Base-by-base conservation (phyloP, 805 yeast species). In the Yamadazyma sp. region DNA sequence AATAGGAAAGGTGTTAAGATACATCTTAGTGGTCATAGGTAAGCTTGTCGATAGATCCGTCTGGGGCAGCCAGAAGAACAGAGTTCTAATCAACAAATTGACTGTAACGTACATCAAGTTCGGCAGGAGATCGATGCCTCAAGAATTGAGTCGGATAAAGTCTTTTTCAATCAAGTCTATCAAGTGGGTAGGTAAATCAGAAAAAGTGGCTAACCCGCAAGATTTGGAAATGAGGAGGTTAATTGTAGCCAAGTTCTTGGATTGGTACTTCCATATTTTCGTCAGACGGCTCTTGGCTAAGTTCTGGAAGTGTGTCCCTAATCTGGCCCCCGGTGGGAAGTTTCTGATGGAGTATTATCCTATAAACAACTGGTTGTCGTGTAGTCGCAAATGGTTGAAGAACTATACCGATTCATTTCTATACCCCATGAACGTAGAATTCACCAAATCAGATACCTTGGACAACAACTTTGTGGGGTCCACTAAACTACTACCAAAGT, bases 191-290 rank as follows among this genome's bases (percentile, higher is more conserved):
- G 73, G 75, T 0, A 62, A 62, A 15, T 21, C 54, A 1, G 29
- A 14, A 11, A 50, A 18, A 17, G 36, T 34, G 15, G 51, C 53
- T 8, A 71, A 70, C n/a, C 60, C 58, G 16, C 70, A 67, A 10
- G 84, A 78, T 34, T 61, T 58, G 20, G 34, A 45, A 1, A 56
- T 60, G 41, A 64, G 80, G 3, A 55, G 51, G 32, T 12, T 38
- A 0, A 47, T 74, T 12, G 53, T 80, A 9, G 38, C 47, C 2
- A 45, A 51, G 2, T 77, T 85, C 33, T 18, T 84, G 1, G 32
- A 35, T 1, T 90, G 95, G 95, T 33, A 83, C 2, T 73, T 83
- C 27, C 44, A 57, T 0, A 26, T 23, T 0, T 68, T 80, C 35
- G 45, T 85, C 12, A 21, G 35, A 20, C 16, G 44, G 3, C 14